Evolutionary conservation across 495 filamentous ascomycete species (phyloP).

Genomic region (Astrothelium subdiscretum): DNA sequence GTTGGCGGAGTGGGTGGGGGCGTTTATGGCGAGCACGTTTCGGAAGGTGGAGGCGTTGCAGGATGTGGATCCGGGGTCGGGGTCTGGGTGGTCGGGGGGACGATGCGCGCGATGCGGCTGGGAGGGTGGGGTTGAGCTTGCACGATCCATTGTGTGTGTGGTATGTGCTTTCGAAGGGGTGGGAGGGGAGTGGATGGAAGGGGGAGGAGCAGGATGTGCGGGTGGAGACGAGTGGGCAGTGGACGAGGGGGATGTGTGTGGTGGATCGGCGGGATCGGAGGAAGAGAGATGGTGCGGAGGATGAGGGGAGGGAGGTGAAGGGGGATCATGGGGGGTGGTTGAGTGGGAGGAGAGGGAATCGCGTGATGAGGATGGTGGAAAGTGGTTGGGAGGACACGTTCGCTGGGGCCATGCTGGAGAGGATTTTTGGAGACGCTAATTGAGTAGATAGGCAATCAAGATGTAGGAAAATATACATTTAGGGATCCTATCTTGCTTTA

Average conservation of each 20-base stretch:
- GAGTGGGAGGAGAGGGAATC: slow-evolving; percentile 56
- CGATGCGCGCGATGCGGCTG: slow-evolving; percentile 33
- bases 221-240: slow-evolving; percentile 80
- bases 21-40: slow-evolving; percentile 69
- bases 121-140: slow-evolving; percentile 49
- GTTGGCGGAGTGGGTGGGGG: slow-evolving; percentile 68
- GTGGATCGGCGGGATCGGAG: slow-evolving; percentile 55
- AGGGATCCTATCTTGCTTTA: not conserved
- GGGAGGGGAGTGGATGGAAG: slow-evolving; percentile 24
- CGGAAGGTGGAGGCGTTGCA: slow-evolving; percentile 54
- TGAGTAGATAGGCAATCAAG: not conserved
- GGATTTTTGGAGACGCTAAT: slow-evolving; percentile 23
- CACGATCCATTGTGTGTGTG: slow-evolving; percentile 87
- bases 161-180: slow-evolving; percentile 57
- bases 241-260: slow-evolving; percentile 86
- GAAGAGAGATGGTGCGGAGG: slow-evolving; percentile 33
- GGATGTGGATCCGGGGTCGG: slow-evolving; percentile 40
- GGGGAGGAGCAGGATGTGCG: slow-evolving; percentile 59
- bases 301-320: slow-evolving; percentile 25
- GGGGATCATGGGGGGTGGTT: slow-evolving; percentile 68
- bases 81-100: slow-evolving; percentile 35
- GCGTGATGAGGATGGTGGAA: slow-evolving; percentile 56
- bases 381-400: slow-evolving; percentile 43
- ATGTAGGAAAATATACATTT: not conserved
- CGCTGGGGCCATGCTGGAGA: slow-evolving; percentile 25